phyloP scores from a whole-genome alignment of 2,329 filamentous ascomycete genomes.

The Stachybotrys elegans region DNA sequence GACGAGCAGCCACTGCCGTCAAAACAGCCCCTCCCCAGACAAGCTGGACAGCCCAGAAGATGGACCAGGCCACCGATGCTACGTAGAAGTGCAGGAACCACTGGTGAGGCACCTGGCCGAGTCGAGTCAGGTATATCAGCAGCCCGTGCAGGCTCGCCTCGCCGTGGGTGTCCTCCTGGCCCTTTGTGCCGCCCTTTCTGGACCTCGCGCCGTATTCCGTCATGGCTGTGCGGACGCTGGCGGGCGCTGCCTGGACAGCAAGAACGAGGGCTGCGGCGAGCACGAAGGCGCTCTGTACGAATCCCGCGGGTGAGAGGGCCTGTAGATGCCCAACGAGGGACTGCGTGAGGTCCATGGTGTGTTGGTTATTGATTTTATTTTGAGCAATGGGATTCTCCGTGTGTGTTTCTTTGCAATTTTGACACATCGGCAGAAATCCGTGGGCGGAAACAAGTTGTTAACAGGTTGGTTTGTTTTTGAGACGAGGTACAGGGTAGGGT shows the following conservation, averaged over 20 bases:
- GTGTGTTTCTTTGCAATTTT: no score
- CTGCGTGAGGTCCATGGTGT: no score
- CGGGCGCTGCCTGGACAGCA: slow-evolving; percentile 37
- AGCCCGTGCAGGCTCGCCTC: slow-evolving; percentile 16
- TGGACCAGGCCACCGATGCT: slow-evolving; percentile 61
- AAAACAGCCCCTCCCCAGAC: slow-evolving; percentile 49
- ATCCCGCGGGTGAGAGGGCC: no score
- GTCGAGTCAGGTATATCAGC: slow-evolving; percentile 23
- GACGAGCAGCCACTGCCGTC: slow-evolving; percentile 35
- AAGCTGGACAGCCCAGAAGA: slow-evolving; percentile 70
- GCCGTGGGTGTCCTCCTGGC: slow-evolving; percentile 2
- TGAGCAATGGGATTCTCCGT: no score
- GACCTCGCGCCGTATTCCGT: slow-evolving; percentile 47
- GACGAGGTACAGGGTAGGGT: no score
- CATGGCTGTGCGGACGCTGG: slow-evolving; percentile 36
- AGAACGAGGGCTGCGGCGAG: slow-evolving; percentile 34
- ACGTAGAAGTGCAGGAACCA: slow-evolving; percentile 91
- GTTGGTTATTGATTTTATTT: no score
- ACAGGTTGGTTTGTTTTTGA: no score
- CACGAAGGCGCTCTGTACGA: slow-evolving; percentile 44
- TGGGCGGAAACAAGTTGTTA: no score
- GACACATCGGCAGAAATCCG: no score
- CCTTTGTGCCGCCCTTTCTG: slow-evolving; percentile 12
- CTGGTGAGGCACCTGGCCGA: slow-evolving; percentile 68
- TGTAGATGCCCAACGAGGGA: no score